These are phyloP conservation scores for Mycena metata DNA, from an alignment of 768 basidiomycete species.

Conservation along the genomic window DNA sequence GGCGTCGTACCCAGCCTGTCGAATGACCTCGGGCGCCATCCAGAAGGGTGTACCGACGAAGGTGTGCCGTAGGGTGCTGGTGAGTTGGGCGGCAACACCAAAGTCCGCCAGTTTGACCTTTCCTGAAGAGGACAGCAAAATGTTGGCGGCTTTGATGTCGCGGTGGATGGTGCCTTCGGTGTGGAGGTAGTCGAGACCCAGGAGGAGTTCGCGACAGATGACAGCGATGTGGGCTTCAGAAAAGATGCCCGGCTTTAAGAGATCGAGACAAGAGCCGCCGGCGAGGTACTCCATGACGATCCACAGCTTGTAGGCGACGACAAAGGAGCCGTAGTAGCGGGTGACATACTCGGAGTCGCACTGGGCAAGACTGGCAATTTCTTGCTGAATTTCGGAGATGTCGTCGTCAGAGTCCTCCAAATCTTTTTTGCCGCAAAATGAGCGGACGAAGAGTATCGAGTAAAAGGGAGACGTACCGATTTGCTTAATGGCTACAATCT, in stretches of 20 bases:
- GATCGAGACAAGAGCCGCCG: conserved; percentile 97
- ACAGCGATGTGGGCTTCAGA: conserved; percentile 96
- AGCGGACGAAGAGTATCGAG: conserved; percentile 19
- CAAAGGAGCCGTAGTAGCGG: conserved; percentile 96
- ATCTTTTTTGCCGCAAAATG: conserved; percentile 62
- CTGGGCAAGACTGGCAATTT: conserved; percentile 95
- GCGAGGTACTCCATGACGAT: conserved; percentile 99
- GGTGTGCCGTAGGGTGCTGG: conserved; percentile 93
- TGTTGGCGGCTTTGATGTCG: conserved; percentile 98
- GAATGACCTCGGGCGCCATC: conserved; percentile 99
- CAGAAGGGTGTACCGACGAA: conserved; percentile 98
- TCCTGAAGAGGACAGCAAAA: conserved; percentile 90
- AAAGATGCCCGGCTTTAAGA: conserved; percentile 92
- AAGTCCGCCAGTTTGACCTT: conserved; percentile 99
- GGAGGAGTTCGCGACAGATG: conserved; percentile 91
- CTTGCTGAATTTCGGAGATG: conserved; percentile 98
- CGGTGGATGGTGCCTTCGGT: conserved; percentile 96
- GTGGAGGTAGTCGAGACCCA: conserved; percentile 97
- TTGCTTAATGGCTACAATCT: conserved; percentile 98
- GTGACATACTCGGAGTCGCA: conserved; percentile 98
- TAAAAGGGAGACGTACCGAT: conserved; percentile 75
- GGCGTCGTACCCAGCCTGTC: conserved; percentile 95
- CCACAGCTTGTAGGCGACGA: conserved; percentile 97
- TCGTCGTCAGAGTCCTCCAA: conserved; percentile 99
- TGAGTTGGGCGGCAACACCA: conserved; percentile 97